Evolutionary conservation across 2,329 filamentous ascomycete species (phyloP), one percentile per base, ranked within the genome.

Genomic region (Neurospora sp.): DNA sequence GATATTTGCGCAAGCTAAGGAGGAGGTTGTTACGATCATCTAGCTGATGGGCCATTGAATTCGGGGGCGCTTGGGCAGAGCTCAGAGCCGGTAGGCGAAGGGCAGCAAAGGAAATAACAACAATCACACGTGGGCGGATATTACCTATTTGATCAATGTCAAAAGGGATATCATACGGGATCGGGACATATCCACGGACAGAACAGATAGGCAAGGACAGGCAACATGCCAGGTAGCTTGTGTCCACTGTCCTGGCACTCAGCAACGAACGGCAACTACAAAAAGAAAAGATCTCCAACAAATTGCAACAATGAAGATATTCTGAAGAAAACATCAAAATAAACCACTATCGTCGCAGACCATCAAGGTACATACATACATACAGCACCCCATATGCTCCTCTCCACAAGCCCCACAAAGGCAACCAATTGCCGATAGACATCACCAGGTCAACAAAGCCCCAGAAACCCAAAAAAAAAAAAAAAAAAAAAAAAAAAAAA

Each of bases 121-220:
- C 23, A 33, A 28, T 28, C 15, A 28, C 1, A 17, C 17, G 2
- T 15, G 1, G n/a, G n/a, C 10, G 10, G 2, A 46, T 23, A 8
- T 11, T n/a, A 46, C 8, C 8, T 23, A 6, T 46, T 23, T 0
- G 41, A 46, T 23, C 23, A 23, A 23, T 46, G 4, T 11, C 10
- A 11, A 8, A 8, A 46, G 0, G 2, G 8, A 19, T 11, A 19
- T 10, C 8, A 43, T 8, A n/a, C 6, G 40, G 17, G 8, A 28
- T 28, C 28, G 28, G 28, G 28, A 28, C 3, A 28, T 28, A 28
- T 28, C 28, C 28, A 28, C 28, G 28, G 28, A 28, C 10, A n/a
- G 3, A n/a, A 3, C 1, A 0, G n/a, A 2, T 8, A 4, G 2
- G 4, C 3, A 10, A 19, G 3, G 41, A 10, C 3, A 43, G 39